Evolutionary conservation across 768 basidiomycete genomes (phyloP), one percentile per base, ranked within the genome.

Genomic region (Tylopilus vinaceipallidus): DNA sequence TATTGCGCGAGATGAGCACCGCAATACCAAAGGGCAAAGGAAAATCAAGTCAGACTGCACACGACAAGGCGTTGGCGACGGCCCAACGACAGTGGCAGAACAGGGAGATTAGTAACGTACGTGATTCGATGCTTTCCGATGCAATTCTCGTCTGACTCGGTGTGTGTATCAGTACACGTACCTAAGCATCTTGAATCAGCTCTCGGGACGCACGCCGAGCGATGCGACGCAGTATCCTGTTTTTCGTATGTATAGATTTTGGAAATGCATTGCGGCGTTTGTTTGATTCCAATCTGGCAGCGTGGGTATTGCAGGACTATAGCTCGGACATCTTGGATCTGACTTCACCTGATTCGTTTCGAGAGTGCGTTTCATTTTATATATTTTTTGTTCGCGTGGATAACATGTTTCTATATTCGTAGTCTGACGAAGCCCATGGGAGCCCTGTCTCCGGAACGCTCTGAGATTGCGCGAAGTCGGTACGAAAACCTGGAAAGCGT

Each of bases 181-280:
- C 66, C 69, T 95, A 42, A 86, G 88, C 53, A 82, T 97, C 47
- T 71, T 97, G 47, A 97, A 97, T 58, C 92, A 95, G 64, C 79
- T 91, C 19, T 95, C 94, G 3, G 93, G 94, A 36, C 80, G 94
- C 19, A 97, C 94, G 3, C 92, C 93, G 1, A 92, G 87, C 61
- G 94, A 97, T 71, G 91, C 94, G 10, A 95, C 95, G 0, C 92
- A 95, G 58, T 97, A 94, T 68, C 94, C 93, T 0, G 82, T 95
- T 8, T 94, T 91, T 55, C 90, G 89, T 91, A 59, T 42, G 87
- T 59, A 30, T 38, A n/a, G n/a, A n/a, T 46, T 20, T 8, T 35
- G 11, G 34, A 45, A 16, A 36, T 22, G 3, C 22, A 2, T 20
- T 17, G 11, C 2, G 2, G 8, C 1, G 4, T 42, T 14, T 20